A percentile compares a stretch with the other conserved stretches of the same genome.
Conservation (phyloP, 371 early-diverging fungal species). For the Capniomyces stellatus region DNA sequence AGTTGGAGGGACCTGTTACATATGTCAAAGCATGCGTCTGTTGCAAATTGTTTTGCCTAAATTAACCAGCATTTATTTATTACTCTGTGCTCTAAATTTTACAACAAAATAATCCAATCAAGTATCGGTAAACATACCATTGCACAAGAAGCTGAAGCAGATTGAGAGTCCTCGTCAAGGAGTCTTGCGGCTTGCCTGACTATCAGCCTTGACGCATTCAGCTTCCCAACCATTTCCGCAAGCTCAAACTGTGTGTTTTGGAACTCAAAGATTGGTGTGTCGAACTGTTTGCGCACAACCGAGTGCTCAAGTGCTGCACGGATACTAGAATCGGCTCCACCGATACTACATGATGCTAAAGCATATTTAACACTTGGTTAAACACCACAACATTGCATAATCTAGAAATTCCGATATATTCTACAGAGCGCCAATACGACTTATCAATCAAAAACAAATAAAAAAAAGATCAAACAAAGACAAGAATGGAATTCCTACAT, state of each 20-base stretch:
- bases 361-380: not conserved
- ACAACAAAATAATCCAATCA: not conserved
- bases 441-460: not conserved
- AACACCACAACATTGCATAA: not conserved
- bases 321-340: slow-evolving; percentile 39
- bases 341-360: slow-evolving; percentile 36
- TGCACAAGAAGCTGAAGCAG: slow-evolving; percentile 19
- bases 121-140: slow-evolving; percentile 1
- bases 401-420: not conserved
- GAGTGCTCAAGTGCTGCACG: slow-evolving; percentile 32
- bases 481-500: not conserved
- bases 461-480: not conserved
- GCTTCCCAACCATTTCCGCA: slow-evolving; percentile 35
- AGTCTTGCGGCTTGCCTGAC: slow-evolving; percentile 36
- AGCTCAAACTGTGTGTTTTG: slow-evolving; percentile 39
- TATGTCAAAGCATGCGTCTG: slow-evolving; percentile 35
- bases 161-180: slow-evolving; percentile 20
- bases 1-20: slow-evolving; percentile 27
- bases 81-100: not conserved
- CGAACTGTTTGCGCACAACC: slow-evolving; percentile 37
- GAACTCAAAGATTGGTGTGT: slow-evolving; percentile 24
- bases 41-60: slow-evolving; percentile 36
- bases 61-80: slow-evolving; percentile 12
- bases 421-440: not conserved
- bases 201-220: slow-evolving; percentile 32